phyloP scores from a whole-genome alignment of 345 rosid genomes.

The Pistacia integerrima region DNA sequence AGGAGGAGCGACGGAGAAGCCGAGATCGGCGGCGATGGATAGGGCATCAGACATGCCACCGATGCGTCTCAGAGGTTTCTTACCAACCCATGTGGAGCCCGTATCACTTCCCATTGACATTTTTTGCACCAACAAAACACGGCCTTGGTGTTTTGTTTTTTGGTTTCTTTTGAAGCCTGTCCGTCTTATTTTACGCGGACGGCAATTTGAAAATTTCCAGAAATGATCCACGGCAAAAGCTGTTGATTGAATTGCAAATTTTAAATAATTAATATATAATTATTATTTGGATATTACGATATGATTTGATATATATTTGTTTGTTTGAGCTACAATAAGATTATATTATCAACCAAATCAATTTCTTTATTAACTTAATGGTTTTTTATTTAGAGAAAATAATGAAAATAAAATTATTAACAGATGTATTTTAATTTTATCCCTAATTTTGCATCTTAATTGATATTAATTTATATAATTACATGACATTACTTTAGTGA shows the following conservation, averaged over 20 bases:
- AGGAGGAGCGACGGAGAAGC: constrained; percentile 74
- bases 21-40: constrained; percentile 96
- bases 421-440: too few species aligned
- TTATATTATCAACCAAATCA: too few species aligned
- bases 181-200: not conserved
- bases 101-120: constrained; percentile 87
- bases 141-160: not conserved
- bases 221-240: not conserved
- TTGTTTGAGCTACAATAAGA: too few species aligned
- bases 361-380: too few species aligned
- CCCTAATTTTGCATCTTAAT: too few species aligned
- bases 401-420: too few species aligned
- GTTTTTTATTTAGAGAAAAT: too few species aligned
- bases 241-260: not conserved
- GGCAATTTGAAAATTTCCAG: constrained; percentile 3
- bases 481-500: too few species aligned
- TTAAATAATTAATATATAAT: not conserved
- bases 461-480: too few species aligned
- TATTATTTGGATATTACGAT: too few species aligned
- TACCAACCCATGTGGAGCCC: constrained; percentile 91
- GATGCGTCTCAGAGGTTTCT: constrained; percentile 87
- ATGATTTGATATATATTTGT: too few species aligned
- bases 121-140: constrained; percentile 11
- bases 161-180: not conserved
- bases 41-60: constrained; percentile 98